These are phyloP conservation scores for Ustilago shanxiensis DNA, from an alignment of 1,284 basidiomycete species.

Conservation along the genomic window DNA sequence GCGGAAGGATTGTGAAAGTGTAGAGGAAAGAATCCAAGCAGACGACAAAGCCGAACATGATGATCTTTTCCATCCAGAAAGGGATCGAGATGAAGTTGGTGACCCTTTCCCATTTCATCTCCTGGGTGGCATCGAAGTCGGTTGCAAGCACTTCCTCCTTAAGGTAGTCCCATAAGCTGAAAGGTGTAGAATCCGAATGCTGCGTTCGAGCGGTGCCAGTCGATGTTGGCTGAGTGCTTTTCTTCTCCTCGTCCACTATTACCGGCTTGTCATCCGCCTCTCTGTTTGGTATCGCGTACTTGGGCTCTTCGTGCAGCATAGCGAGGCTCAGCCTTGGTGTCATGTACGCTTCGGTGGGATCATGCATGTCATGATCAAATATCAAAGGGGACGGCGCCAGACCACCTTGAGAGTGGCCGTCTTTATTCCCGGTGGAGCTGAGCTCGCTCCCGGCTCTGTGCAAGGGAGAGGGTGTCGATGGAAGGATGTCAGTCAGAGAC, in stretches of 20 bases:
- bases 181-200: slow-evolving; percentile 34
- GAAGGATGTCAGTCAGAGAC: background rate
- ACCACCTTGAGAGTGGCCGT: slow-evolving; percentile 4
- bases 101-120: slow-evolving; percentile 96
- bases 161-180: slow-evolving; percentile 90
- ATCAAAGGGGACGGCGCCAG: slow-evolving; percentile 23
- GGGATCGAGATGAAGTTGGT: slow-evolving; percentile 96
- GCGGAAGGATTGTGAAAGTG: slow-evolving; percentile 96
- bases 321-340: slow-evolving; percentile 27
- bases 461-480: slow-evolving; percentile 1
- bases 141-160: slow-evolving; percentile 83
- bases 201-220: background rate
- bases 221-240: background rate
- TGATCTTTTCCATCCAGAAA: slow-evolving; percentile 93
- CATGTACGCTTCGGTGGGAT: slow-evolving; percentile 28
- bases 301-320: slow-evolving; percentile 23
- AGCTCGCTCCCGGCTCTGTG: background rate
- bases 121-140: slow-evolving; percentile 91
- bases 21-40: slow-evolving; percentile 98
- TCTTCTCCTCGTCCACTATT: background rate
- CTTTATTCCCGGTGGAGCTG: background rate
- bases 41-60: slow-evolving; percentile 90
- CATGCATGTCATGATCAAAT: slow-evolving; percentile 18
- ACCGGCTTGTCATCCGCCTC: background rate
- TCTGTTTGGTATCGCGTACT: background rate